phyloP scores from a whole-genome alignment of 2,329 filamentous ascomycete species.

The Aspergillus intermedius region DNA sequence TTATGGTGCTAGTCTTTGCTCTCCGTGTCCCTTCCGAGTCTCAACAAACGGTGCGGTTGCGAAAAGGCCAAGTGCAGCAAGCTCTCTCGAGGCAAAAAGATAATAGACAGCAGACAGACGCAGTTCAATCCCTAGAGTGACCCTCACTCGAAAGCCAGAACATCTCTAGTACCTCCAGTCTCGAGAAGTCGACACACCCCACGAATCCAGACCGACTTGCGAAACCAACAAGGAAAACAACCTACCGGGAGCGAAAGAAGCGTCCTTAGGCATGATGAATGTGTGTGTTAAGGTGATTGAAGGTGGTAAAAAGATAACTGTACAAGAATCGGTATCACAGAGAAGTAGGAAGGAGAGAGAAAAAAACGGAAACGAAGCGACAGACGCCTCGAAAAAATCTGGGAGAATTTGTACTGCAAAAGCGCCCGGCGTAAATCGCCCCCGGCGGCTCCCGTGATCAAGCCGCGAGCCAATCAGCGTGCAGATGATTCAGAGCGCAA shows the following conservation, averaged over 20 bases:
- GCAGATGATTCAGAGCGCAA: conserved; percentile 26
- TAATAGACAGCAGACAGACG: too few species aligned
- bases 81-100: too few species aligned
- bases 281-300: conserved; percentile 7
- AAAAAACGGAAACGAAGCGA: too few species aligned
- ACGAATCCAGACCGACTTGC: neutral
- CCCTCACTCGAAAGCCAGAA: too few species aligned
- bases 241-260: conserved; percentile 22
- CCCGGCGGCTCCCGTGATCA: conserved; percentile 31
- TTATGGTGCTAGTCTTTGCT: conserved; percentile 12
- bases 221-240: neutral
- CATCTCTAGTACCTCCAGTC: too few species aligned
- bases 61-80: too few species aligned
- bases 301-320: conserved; percentile 10
- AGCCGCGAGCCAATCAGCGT: conserved; percentile 26
- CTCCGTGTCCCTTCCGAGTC: neutral
- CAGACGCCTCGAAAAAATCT: conserved; percentile 18
- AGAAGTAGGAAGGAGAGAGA: conserved; percentile 13
- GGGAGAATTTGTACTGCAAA: conserved; percentile 28
- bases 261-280: conserved; percentile 20
- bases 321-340: conserved; percentile 23
- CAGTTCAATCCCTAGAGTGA: too few species aligned
- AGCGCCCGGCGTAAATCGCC: conserved; percentile 15
- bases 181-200: too few species aligned
- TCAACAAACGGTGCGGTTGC: too few species aligned